Evolutionary conservation across 75 land plant species (phyloP).

Genomic region (Picea glauca): DNA sequence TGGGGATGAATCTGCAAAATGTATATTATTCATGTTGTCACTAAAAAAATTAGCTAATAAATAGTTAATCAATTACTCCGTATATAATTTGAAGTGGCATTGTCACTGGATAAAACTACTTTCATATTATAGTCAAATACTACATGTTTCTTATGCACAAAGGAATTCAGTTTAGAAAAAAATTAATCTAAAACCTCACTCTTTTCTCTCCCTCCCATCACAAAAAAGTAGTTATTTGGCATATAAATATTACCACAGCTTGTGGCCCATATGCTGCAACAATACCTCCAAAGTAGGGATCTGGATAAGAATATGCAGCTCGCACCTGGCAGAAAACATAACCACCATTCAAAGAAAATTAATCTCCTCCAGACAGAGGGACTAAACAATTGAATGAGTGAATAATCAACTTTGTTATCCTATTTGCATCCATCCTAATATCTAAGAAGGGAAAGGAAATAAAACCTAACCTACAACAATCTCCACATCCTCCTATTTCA

Average conservation of each 20-base stretch:
- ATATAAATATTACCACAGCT: constrained; percentile 14
- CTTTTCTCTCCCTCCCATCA: background rate
- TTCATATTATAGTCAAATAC: too few relatives aligned
- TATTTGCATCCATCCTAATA: background rate
- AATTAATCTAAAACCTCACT: background rate
- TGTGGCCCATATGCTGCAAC: constrained; percentile 39
- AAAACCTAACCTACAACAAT: background rate
- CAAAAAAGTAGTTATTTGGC: background rate
- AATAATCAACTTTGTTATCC: background rate
- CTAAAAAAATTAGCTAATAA: too few relatives aligned
- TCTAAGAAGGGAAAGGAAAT: background rate
- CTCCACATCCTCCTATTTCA: background rate
- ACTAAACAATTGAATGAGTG: background rate
- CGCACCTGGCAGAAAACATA: background rate
- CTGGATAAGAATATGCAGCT: constrained; percentile 58
- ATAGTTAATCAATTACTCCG: too few relatives aligned
- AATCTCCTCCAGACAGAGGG: background rate
- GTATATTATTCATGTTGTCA: too few relatives aligned
- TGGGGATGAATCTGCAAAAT: too few relatives aligned
- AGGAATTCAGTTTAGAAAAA: too few relatives aligned
- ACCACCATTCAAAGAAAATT: too few relatives aligned
- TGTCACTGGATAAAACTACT: too few relatives aligned
- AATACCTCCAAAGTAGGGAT: constrained; percentile 47
- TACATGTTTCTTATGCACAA: too few relatives aligned
- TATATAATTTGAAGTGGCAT: too few relatives aligned